Evolutionary conservation across 148 eudicot genomes (phyloP).

Genomic region (Vaccinium corymbosum): DNA sequence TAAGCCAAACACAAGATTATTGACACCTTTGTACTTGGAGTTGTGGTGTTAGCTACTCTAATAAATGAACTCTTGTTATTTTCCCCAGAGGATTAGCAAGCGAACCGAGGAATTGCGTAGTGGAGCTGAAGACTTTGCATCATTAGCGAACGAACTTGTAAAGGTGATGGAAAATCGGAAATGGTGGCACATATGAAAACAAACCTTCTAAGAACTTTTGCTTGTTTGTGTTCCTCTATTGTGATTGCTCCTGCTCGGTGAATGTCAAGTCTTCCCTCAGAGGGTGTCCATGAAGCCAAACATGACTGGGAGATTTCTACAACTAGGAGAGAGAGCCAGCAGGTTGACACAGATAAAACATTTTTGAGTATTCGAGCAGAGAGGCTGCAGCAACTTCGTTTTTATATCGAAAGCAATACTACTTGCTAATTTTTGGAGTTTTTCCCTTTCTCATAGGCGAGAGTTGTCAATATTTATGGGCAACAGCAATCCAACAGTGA

Average conservation of each 20-base stretch:
- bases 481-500: background rate
- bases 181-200: conserved; percentile 67
- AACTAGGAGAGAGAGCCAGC: background rate
- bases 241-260: background rate
- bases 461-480: background rate
- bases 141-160: conserved; percentile 72
- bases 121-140: conserved; percentile 80
- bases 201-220: background rate
- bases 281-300: background rate
- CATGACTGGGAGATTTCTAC: background rate
- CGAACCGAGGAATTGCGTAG: conserved; percentile 59
- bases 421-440: background rate
- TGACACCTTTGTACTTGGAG: background rate
- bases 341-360: background rate
- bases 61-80: background rate
- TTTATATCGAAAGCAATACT: background rate
- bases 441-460: background rate
- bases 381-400: background rate
- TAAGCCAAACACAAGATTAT: background rate
- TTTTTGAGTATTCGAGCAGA: background rate
- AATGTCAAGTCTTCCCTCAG: background rate
- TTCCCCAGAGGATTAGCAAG: conserved; percentile 58
- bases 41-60: background rate
- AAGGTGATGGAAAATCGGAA: conserved; percentile 62
- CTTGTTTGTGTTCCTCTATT: background rate